A percentile compares a stretch with the other conserved stretches of the same genome.
Evolutionary conservation across 1,284 basidiomycete species (phyloP).

Genomic region (Ustilago cynodontis): DNA sequence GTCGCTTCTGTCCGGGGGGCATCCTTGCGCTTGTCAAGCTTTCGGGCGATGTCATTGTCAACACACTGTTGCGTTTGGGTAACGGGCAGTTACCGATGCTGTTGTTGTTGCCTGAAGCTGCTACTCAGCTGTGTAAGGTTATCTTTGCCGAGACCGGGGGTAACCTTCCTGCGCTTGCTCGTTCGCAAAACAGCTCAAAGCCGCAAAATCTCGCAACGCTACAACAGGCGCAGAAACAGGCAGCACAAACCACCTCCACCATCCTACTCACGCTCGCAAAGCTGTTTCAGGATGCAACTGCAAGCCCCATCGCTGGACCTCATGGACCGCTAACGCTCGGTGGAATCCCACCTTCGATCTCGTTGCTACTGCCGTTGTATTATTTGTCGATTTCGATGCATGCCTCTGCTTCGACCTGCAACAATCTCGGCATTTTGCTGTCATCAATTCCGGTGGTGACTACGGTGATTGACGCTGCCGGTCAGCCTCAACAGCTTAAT

Average conservation of each 20-base stretch:
- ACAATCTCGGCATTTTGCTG: slow-evolving; percentile 77
- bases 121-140: slow-evolving; percentile 47
- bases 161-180: slow-evolving; percentile 51
- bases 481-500: slow-evolving; percentile 66
- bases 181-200: slow-evolving; percentile 5
- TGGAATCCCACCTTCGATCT: slow-evolving; percentile 72
- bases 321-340: slow-evolving; percentile 57
- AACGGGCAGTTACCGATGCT: slow-evolving; percentile 62
- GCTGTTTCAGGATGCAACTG: slow-evolving; percentile 73
- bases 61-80: slow-evolving; percentile 55
- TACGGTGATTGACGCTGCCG: slow-evolving; percentile 60
- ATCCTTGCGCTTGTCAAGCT: slow-evolving; percentile 59
- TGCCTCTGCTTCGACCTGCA: slow-evolving; percentile 75
- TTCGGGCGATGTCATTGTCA: slow-evolving; percentile 55
- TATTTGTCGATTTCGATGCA: slow-evolving; percentile 75
- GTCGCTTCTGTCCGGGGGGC: slow-evolving; percentile 55
- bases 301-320: slow-evolving; percentile 48
- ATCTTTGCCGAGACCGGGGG: slow-evolving; percentile 59
- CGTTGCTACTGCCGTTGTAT: slow-evolving; percentile 75
- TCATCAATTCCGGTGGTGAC: slow-evolving; percentile 72
- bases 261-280: slow-evolving; percentile 76
- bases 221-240: slow-evolving; percentile 66
- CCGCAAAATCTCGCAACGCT: slow-evolving; percentile 22
- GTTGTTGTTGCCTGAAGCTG: slow-evolving; percentile 60
- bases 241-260: slow-evolving; percentile 73